Base-by-base conservation (phyloP, 208 protist genomes). In the Endotrypanum monterogeii region DNA sequence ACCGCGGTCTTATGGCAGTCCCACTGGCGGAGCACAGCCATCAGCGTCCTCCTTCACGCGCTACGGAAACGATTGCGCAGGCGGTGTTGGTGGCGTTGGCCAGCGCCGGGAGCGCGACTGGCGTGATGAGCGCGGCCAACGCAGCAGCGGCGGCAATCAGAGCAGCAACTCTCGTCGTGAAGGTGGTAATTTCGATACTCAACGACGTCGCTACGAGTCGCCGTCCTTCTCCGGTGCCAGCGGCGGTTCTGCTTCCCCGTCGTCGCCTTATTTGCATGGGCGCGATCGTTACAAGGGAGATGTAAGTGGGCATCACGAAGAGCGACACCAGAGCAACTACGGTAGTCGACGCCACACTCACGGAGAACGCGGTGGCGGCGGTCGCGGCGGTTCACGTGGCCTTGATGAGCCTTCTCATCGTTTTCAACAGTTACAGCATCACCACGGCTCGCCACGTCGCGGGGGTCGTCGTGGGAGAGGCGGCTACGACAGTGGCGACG, bases 401-500 rank as follows among this genome's bases (percentile, higher is more conserved):
- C 39, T 52, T 37, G 62, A 18, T 32, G 39, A 67, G 62, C 41
- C 12, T 25, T 52, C n/a, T 35, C 67, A 74, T 7, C 16, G 65
- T 11, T 62, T 37, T 28, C 57, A 55, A 9, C 66, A 72, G 55
- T 32, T 20, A 30, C 52, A 50, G 46, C 51, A 55, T 16, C 61
- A 35, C 11, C 58, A 55, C 50, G 48, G 62, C 23, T 60, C 65
- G 16, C n/a, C 52, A 28, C 37, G 56, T n/a, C 56, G 66, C 51
- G 57, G 76, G 8, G 71, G 78, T 25, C 63, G 63, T 28, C 48
- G 61, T 18, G 74, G 71, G 18, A 39, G 71, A 61, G 51, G 75
- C 7, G 79, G 60, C 28, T 70, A 73, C 65, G 72, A 83, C 56
- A 75, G 71, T 71, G 74, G 61, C 5, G 82, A 89, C 32, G 61